Percentiles rank a stretch among this genome's conserved stretches.
Evolutionary conservation across 2,329 filamentous ascomycete species (phyloP).

Genomic region (Paecilomyces variotii): DNA sequence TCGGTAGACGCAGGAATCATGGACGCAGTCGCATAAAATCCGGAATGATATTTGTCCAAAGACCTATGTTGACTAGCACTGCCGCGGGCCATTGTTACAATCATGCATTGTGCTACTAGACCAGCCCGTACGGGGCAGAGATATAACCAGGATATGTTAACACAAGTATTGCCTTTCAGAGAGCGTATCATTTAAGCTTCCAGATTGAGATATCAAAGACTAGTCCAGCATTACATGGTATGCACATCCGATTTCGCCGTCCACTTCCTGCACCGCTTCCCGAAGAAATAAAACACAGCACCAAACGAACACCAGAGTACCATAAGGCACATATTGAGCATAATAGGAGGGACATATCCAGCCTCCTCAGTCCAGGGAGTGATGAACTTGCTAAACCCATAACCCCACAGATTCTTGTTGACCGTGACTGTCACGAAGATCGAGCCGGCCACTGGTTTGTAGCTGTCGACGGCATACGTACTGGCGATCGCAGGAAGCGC

Average conservation of each 20-base stretch:
- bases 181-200: too few species aligned
- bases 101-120: too few species aligned
- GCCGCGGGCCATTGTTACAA: too few species aligned
- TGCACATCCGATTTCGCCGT: conserved; percentile 50
- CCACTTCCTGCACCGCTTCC: conserved; percentile 52
- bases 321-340: conserved; percentile 51
- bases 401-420: conserved; percentile 58
- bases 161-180: too few species aligned
- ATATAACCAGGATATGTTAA: too few species aligned
- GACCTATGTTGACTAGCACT: too few species aligned
- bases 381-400: conserved; percentile 51
- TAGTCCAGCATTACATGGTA: conserved; percentile 32
- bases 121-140: too few species aligned
- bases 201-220: not conserved
- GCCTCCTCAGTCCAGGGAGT: conserved; percentile 43
- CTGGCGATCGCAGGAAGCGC: conserved; percentile 52
- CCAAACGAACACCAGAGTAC: conserved; percentile 48
- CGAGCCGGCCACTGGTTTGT: conserved; percentile 54
- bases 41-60: too few species aligned
- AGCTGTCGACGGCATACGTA: conserved; percentile 55
- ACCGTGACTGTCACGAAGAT: conserved; percentile 56
- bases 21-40: too few species aligned
- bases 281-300: conserved; percentile 49
- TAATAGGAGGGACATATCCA: conserved; percentile 51
- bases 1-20: too few species aligned